A percentile compares a stretch with the other conserved stretches of the same genome.
phyloP scores from a whole-genome alignment of 768 basidiomycete species.

The Boletus sensibilis region DNA sequence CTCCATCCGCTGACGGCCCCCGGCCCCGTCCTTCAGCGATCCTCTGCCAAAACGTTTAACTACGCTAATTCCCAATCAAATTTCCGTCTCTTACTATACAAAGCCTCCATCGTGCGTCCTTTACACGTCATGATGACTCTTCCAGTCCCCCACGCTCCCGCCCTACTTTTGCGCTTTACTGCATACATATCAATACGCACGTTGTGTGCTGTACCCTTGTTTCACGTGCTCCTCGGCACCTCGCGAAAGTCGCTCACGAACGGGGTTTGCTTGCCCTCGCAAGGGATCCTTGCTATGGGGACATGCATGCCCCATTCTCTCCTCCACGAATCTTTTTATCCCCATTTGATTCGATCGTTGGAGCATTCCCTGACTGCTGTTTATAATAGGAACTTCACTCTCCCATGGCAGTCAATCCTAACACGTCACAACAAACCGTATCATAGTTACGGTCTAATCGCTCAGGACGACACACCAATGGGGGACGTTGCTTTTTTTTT shows the following conservation, averaged over 20 bases:
- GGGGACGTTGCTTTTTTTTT: neutral
- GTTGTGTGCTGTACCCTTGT: constrained; percentile 7
- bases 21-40: constrained; percentile 22
- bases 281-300: constrained; percentile 8
- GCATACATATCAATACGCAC: constrained; percentile 1
- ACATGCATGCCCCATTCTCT: constrained; percentile 18
- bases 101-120: neutral
- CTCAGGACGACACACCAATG: constrained; percentile 4
- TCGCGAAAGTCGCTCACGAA: too few relatives aligned
- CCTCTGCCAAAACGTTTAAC: constrained; percentile 32
- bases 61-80: constrained; percentile 32
- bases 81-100: constrained; percentile 23
- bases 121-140: constrained; percentile 24
- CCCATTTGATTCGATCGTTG: constrained; percentile 14
- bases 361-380: constrained; percentile 10
- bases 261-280: constrained; percentile 7
- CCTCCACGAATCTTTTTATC: constrained; percentile 14
- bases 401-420: constrained; percentile 24
- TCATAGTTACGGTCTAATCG: constrained; percentile 24
- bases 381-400: constrained; percentile 14
- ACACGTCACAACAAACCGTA: constrained; percentile 14
- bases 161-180: constrained; percentile 3
- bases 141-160: constrained; percentile 1
- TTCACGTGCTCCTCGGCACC: constrained; percentile 28
- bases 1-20: neutral